Evolutionary conservation across 2,329 filamentous ascomycete species (phyloP).

Genomic region (Diplodia scrobiculata): DNA sequence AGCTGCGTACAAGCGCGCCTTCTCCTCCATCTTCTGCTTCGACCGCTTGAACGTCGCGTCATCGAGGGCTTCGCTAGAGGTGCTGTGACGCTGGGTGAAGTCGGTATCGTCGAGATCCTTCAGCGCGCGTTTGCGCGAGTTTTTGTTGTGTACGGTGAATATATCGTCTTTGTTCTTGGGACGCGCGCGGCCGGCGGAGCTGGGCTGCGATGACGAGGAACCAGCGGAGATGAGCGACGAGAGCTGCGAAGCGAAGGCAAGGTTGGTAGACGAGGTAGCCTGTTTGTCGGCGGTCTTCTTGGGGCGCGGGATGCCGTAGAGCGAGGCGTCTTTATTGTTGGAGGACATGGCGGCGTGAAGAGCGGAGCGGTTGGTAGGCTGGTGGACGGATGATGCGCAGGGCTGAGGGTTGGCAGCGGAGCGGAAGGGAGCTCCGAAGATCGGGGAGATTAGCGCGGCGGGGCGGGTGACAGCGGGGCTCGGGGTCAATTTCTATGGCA

Average conservation of each 20-base stretch:
- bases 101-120: constrained; percentile 60
- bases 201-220: constrained; percentile 47
- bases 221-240: constrained; percentile 72
- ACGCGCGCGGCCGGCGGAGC: constrained; percentile 55
- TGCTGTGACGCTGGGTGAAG: constrained; percentile 63
- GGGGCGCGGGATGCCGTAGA: constrained; percentile 74
- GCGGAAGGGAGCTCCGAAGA: not conserved
- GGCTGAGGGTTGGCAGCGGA: constrained; percentile 2
- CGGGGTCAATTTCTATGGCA: constrained; percentile 20
- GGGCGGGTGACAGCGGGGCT: constrained; percentile 20
- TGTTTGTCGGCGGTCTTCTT: constrained; percentile 67
- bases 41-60: constrained; percentile 63
- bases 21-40: constrained; percentile 82
- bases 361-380: not conserved
- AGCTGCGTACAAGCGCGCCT: constrained; percentile 81
- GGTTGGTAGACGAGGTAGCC: constrained; percentile 67
- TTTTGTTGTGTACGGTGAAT: constrained; percentile 67
- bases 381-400: not conserved
- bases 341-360: constrained; percentile 28
- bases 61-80: constrained; percentile 65
- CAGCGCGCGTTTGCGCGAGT: constrained; percentile 63
- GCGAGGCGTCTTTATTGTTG: constrained; percentile 59
- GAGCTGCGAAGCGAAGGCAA: constrained; percentile 87
- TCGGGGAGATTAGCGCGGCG: constrained; percentile 4
- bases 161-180: constrained; percentile 67